phyloP scores from a whole-genome alignment of 371 early-diverging fungal genomes.

The Apophysomyces sp. region DNA sequence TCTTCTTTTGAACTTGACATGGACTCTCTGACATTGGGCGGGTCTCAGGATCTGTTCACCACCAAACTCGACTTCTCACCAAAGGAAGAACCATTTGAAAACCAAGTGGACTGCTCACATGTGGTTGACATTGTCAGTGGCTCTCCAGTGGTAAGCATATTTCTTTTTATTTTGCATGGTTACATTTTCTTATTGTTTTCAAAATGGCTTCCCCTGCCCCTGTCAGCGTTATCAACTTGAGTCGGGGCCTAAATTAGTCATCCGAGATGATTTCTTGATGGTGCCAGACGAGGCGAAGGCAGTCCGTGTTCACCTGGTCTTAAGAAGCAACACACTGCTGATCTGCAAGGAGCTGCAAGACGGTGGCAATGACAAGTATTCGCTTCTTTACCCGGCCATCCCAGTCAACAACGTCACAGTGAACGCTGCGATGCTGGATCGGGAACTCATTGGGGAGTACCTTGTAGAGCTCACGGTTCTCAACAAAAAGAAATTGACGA shows the following conservation, averaged over 20 bases:
- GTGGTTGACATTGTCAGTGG: slow-evolving; percentile 28
- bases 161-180: background rate
- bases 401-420: slow-evolving; percentile 18
- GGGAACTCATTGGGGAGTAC: slow-evolving; percentile 24
- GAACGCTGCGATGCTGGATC: slow-evolving; percentile 13
- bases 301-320: slow-evolving; percentile 13
- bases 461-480: slow-evolving; percentile 15
- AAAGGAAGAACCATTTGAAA: slow-evolving; percentile 5
- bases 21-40: background rate
- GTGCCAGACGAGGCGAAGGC: slow-evolving; percentile 8
- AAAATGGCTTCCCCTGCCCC: no score
- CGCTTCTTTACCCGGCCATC: slow-evolving; percentile 24
- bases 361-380: background rate
- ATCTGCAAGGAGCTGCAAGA: slow-evolving; percentile 15
- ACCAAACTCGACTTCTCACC: background rate
- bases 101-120: slow-evolving; percentile 22
- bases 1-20: background rate
- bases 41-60: no score
- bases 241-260: slow-evolving; percentile 16
- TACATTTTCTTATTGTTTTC: no score
- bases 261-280: slow-evolving; percentile 24
- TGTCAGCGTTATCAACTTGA: slow-evolving; percentile 24
- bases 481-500: slow-evolving; percentile 14
- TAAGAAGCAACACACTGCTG: slow-evolving; percentile 21
- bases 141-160: slow-evolving; percentile 19